Base-by-base conservation (phyloP, 106 monocot species). In the Amphibolis antarctica region DNA sequence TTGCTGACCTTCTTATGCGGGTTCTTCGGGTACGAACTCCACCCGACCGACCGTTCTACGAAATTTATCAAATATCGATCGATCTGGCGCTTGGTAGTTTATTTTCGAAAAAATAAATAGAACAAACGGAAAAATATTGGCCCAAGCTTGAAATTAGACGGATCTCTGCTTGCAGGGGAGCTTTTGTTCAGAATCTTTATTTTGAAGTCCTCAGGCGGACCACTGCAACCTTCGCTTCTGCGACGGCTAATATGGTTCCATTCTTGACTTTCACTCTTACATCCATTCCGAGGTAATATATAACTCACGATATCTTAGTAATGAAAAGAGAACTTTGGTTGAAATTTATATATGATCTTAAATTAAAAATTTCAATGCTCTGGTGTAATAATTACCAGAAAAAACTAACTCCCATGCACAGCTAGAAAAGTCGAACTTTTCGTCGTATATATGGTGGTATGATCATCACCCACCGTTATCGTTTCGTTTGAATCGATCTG, bases 251-350 rank as follows among this genome's bases (percentile, higher is more conserved):
- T 36, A 78, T 88, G 14, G 15, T 75, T n/a, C 88, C 88, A 17
- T 75, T 83, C 28, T 70, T 76, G 15, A 81, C 83, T 22, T 88
- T 83, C 69, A 5, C 76, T 12, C 56, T 88, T n/a, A 75, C 88
- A 0, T 60, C 76, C 7, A 0, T 59, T 44, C 76, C 78, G 47
- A 59, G 80, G 81, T 81, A 63, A n/a, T n/a, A n/a, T n/a, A n/a
- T n/a, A n/a, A n/a, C n/a, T n/a, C n/a, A n/a, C n/a, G n/a, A n/a
- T n/a, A n/a, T n/a, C n/a, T n/a, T n/a, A n/a, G n/a, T n/a, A n/a
- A n/a, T n/a, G n/a, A n/a, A 18, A 7, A 30, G 9, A 12, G 4
- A 26, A 13, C 24, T 21, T 27, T 55, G 22, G 25, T 15, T 56
- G 25, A 22, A 20, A 28, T 27, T 12, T 12, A 24, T 0, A 23